Evolutionary conservation across 805 yeast genomes (phyloP).

Genomic region (Metschnikowia santaceciliae): DNA sequence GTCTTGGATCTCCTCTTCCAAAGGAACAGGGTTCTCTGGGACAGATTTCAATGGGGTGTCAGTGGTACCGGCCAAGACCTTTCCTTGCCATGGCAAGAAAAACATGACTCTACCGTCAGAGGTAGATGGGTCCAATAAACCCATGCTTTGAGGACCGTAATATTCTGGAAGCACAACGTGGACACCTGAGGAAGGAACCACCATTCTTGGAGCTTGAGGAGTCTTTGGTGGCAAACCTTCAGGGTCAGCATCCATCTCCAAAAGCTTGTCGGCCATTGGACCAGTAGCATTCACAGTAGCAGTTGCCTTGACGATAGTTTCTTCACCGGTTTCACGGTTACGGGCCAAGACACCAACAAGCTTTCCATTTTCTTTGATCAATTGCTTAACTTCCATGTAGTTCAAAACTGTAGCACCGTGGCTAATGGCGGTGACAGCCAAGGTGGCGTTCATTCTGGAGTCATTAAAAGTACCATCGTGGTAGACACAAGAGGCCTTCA

Average conservation of each 20-base stretch:
- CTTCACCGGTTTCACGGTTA: conserved; percentile 67
- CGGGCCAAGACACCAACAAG: conserved; percentile 72
- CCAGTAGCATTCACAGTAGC: conserved; percentile 91
- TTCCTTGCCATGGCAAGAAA: conserved; percentile 97
- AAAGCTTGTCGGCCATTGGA: conserved; percentile 78
- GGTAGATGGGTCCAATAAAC: conserved; percentile 87
- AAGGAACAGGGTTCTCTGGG: conserved; percentile 75
- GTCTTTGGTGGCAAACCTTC: conserved; percentile 58
- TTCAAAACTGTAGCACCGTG: conserved; percentile 88
- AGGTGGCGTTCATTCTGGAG: conserved; percentile 80
- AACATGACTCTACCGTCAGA: conserved; percentile 95
- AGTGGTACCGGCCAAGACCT: conserved; percentile 94
- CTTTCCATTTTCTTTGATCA: conserved; percentile 63
- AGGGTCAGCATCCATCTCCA: conserved; percentile 80
- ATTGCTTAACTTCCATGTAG: conserved; percentile 75
- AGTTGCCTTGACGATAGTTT: conserved; percentile 60
- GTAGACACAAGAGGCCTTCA: conserved; percentile 89
- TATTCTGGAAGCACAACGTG: conserved; percentile 89
- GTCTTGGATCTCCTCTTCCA: conserved; percentile 85
- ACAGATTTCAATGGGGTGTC: conserved; percentile 77
- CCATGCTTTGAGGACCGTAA: conserved; percentile 84
- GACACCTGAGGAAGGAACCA: conserved; percentile 92
- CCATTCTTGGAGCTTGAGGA: conserved; percentile 63
- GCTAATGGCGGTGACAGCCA: conserved; percentile 81
- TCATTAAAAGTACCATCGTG: conserved; percentile 96